Evolutionary conservation across 257 asterid genomes (phyloP), one percentile per base, ranked within the genome.

Genomic region (Fraxinus pennsylvanica): DNA sequence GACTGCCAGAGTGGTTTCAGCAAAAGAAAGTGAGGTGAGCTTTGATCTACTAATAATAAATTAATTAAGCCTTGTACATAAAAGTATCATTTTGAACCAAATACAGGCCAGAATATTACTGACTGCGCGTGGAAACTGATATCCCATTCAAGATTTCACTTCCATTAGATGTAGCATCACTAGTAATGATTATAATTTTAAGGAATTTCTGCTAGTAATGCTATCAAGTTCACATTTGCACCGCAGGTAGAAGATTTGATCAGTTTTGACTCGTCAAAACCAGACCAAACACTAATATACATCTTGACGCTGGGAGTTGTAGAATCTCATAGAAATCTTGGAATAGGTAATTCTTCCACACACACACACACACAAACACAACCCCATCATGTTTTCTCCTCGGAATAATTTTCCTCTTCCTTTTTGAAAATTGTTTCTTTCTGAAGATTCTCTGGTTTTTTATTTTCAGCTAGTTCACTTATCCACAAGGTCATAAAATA

Each of bases 1-100:
- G 78, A 93, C 99, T 69, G 97, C 97, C 38, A 84, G 94, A 81
- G 59, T 89, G 81, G 89, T 91, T 80, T 52, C 89, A 33, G 97
- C 97, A 67, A 92, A 84, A 85, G 98, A 92, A 38, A 93, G 96
- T 81, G 99, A 95, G 90, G 98, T 95, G 92, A 84, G 96, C 71
- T 57, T 78, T 76, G 77, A 68, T 76, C 69, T 54, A 14, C 25
- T 78, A 3, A 32, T 78, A 65, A 74, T 70, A 67, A 33, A 66
- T 79, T 83, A 72, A 71, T 78, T 69, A 29, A 29, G 77, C 9
- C 50, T 21, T 76, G 13, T 29, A 22, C 15, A 15, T 36, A 35
- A 27, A 36, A 21, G 38, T 76, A 29, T 80, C 47, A 65, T 74
- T 81, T 66, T 30, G 35, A 69, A 29, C 47, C 61, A 35, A 22